A percentile compares a stretch with the other conserved stretches of the same genome.
These are phyloP conservation scores for Triticum dicoccoides DNA, from an alignment of 176 grass and related monocot species.

Conservation along the genomic window DNA sequence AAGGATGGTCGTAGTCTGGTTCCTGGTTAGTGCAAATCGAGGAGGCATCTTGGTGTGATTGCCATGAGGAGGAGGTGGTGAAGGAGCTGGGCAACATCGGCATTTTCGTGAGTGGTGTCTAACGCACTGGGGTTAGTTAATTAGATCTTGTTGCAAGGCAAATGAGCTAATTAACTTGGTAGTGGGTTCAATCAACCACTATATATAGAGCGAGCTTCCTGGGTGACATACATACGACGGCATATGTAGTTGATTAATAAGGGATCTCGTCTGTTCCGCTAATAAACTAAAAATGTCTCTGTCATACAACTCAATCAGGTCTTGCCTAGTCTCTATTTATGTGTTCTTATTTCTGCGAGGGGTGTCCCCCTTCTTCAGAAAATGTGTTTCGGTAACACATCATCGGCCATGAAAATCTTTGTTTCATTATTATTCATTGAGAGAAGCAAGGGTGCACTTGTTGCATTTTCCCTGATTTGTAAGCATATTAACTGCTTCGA, in stretches of 20 bases:
- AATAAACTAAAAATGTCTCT: neutral
- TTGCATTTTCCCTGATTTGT: neutral
- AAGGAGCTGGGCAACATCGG: neutral
- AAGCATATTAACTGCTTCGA: no score
- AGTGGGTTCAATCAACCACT: neutral
- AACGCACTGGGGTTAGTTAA: neutral
- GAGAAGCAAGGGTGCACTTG: neutral
- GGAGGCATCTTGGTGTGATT: constrained; percentile 18
- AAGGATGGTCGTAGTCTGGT: neutral
- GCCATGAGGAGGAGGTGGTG: neutral
- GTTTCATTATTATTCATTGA: neutral
- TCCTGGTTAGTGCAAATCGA: constrained; percentile 19
- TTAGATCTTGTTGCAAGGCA: constrained; percentile 1
- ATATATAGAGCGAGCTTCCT: neutral
- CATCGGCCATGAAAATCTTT: neutral
- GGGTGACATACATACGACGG: neutral
- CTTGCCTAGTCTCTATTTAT: neutral
- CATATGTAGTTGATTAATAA: neutral
- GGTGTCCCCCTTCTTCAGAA: no score
- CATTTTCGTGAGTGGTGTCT: neutral
- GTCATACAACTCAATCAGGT: neutral
- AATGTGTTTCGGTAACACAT: no score
- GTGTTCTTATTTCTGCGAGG: neutral
- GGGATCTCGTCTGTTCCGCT: neutral
- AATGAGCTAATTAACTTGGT: constrained; percentile 11